Evolutionary conservation across 768 basidiomycete species (phyloP).

Genomic region (Leccinellum albellum): DNA sequence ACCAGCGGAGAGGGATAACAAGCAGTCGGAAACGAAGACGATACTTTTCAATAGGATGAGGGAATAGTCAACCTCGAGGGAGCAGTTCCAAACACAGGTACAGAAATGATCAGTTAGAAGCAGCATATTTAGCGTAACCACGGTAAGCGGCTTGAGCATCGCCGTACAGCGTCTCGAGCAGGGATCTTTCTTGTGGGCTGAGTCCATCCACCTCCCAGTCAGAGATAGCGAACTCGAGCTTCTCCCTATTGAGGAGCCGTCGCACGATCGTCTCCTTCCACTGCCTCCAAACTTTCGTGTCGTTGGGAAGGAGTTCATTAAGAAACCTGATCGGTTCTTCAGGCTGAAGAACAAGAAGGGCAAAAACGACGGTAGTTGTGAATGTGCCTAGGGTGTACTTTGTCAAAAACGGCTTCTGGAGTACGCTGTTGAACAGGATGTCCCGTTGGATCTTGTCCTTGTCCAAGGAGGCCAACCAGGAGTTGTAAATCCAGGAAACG

Average conservation of each 20-base stretch:
- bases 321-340: slow-evolving; percentile 8
- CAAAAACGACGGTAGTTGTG: slow-evolving; percentile 17
- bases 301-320: slow-evolving; percentile 16
- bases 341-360: slow-evolving; percentile 8
- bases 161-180: slow-evolving; percentile 23
- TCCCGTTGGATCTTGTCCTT: slow-evolving; percentile 16
- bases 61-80: neutral
- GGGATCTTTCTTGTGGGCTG: slow-evolving; percentile 10
- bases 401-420: slow-evolving; percentile 12
- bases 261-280: slow-evolving; percentile 18
- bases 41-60: neutral
- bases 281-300: slow-evolving; percentile 17
- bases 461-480: slow-evolving; percentile 29
- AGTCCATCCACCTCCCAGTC: slow-evolving; percentile 24
- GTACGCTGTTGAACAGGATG: slow-evolving; percentile 8
- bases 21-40: neutral
- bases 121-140: slow-evolving; percentile 14
- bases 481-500: neutral
- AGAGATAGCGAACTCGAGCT: slow-evolving; percentile 17
- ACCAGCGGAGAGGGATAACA: neutral
- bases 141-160: slow-evolving; percentile 25
- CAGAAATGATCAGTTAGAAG: slow-evolving; percentile 7
- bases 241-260: slow-evolving; percentile 8
- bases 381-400: slow-evolving; percentile 15
- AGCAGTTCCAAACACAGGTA: neutral